phyloP scores from a whole-genome alignment of 129 eudicot genomes.

The Tanacetum coccineum region DNA sequence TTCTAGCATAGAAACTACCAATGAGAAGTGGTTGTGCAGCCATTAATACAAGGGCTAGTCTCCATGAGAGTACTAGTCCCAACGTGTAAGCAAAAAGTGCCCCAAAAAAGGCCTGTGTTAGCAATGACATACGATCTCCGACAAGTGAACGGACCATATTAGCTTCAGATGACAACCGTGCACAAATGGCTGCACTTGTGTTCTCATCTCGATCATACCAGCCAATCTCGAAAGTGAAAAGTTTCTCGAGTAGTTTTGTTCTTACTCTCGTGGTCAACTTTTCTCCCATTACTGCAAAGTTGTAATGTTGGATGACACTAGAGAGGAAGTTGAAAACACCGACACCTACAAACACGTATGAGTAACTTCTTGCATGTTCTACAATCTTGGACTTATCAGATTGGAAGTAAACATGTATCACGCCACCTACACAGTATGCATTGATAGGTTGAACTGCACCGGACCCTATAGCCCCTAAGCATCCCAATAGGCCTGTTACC shows the following conservation, averaged over 20 bases:
- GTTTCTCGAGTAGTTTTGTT: conserved; percentile 46
- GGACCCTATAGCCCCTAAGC: conserved; percentile 63
- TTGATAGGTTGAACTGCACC: conserved; percentile 74
- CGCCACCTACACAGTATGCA: conserved; percentile 60
- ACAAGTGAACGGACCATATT: conserved; percentile 68
- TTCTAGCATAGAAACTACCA: conserved; percentile 57
- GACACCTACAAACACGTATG: conserved; percentile 47
- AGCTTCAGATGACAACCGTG: conserved; percentile 63
- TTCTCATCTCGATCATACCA: conserved; percentile 78
- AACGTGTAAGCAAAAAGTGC: conserved; percentile 48
- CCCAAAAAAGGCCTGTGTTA: conserved; percentile 57
- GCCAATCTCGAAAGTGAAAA: conserved; percentile 65
- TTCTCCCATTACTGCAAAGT: conserved; percentile 70
- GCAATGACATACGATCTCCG: conserved; percentile 63
- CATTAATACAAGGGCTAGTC: conserved; percentile 59
- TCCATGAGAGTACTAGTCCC: conserved; percentile 65
- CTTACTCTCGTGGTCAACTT: conserved; percentile 52
- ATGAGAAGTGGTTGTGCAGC: conserved; percentile 62
- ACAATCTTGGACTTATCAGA: conserved; percentile 42
- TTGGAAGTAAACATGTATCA: conserved; percentile 53
- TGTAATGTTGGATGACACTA: conserved; percentile 59
- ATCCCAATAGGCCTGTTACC: conserved; percentile 47
- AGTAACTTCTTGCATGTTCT: conserved; percentile 47
- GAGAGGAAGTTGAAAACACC: conserved; percentile 53
- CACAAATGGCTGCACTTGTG: conserved; percentile 73